Evolutionary conservation across 306 rosid species (phyloP), one percentile per base, ranked within the genome.

Genomic region (Carpinus viminea): DNA sequence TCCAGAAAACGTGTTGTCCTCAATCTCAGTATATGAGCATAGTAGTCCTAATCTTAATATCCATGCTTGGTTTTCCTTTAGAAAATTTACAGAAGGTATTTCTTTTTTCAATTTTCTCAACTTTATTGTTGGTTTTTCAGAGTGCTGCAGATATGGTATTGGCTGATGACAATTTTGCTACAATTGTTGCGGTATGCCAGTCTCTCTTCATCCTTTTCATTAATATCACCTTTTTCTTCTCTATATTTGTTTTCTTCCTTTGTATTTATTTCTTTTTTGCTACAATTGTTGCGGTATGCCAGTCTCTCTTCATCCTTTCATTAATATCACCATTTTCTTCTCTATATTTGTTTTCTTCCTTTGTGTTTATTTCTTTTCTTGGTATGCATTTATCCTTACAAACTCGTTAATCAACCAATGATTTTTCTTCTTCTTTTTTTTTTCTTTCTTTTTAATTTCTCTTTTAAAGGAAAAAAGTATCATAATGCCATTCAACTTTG

Each of bases 111-210:
- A 0, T 41, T 41, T 41, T 18, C 17, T 60, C 5, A 41, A 20
- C 36, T 73, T 70, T 55, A 47, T 47, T 68, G 15, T 73, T 69
- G 78, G 69, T 64, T 60, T 79, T 81, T 66, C 83, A 94, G 97
- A 94, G 97, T 85, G 98, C 98, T 68, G 87, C 98, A 11, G 98
- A 94, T 87, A 94, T 94, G 98, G 98, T 94, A 66, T 88, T 94
- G 87, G 97, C 97, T 21, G 97, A 94, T 85, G 98, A 94, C 84
- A 94, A 94, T 82, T 94, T 94, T 80, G 98, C 98, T 74, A 87
- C 97, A 6, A 94, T 94, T 75, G 98, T 94, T 78, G 97, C 98
- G 76, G 98, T 94, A 89, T 50, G 84, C 83, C 73, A 46, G 77
- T 79, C 82, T 74, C 61, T 78, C 76, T 47, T 70, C 36, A 59